Conservation (phyloP, 2,329 filamentous ascomycete species). For the Aureobasidium melanogenum region DNA sequence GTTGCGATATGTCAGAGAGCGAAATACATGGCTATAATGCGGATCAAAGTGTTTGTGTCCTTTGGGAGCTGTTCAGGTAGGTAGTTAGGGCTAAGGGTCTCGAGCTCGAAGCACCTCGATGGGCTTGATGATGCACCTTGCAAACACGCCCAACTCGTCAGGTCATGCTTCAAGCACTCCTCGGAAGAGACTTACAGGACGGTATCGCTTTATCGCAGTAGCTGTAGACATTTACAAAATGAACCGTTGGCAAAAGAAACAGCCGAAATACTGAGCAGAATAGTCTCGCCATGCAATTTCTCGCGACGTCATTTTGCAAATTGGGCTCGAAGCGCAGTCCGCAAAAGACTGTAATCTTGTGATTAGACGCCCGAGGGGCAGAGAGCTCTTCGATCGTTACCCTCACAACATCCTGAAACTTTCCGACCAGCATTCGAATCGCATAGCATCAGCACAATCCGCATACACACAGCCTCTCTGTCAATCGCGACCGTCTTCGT, state of each 20-base stretch:
- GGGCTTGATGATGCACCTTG: not conserved
- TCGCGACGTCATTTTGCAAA: conserved; percentile 1
- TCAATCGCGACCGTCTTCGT: not conserved
- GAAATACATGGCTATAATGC: not conserved
- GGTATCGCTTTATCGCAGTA: not conserved
- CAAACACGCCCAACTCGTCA: not conserved
- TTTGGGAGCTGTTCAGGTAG: not conserved
- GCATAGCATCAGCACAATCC: not conserved
- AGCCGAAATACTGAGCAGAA: not conserved
- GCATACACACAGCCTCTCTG: not conserved
- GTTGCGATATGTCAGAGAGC: not conserved
- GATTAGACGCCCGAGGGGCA: conserved; percentile 4
- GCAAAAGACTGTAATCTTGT: conserved; percentile 1
- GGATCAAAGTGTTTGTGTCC: not conserved
- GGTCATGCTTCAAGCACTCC: not conserved
- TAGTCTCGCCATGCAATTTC: conserved; percentile 4
- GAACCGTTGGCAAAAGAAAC: not conserved
- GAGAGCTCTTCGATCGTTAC: not conserved
- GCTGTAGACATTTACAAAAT: not conserved
- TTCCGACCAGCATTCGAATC: not conserved
- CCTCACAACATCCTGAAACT: not conserved
- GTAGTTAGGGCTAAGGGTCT: not conserved
- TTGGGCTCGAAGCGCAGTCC: not conserved
- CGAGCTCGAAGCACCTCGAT: not conserved
- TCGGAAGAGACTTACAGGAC: no score